A percentile compares a stretch with the other conserved stretches of the same genome.
These are phyloP conservation scores for Royoungia palumana DNA, from an alignment of 768 basidiomycete genomes.

Conservation along the genomic window DNA sequence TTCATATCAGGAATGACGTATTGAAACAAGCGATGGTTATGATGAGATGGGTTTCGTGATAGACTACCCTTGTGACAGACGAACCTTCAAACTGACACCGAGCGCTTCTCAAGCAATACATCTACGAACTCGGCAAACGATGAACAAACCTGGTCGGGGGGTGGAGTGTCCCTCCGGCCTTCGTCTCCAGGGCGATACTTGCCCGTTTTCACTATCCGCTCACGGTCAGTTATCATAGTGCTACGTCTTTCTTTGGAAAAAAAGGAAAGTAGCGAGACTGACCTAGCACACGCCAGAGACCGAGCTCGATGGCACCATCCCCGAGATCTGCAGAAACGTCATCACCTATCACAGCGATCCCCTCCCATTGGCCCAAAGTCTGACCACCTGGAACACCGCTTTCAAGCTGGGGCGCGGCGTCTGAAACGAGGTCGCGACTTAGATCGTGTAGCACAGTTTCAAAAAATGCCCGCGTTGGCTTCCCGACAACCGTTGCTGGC, in stretches of 20 bases:
- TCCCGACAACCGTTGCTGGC: slow-evolving; percentile 57
- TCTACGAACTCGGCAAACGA: slow-evolving; percentile 56
- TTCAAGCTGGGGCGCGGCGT: not conserved
- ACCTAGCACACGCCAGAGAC: slow-evolving; percentile 64
- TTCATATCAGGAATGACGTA: too few species aligned
- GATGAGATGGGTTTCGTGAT: too few species aligned
- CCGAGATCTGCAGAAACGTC: slow-evolving; percentile 65
- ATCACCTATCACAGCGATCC: slow-evolving; percentile 58
- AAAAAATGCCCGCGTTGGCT: slow-evolving; percentile 60
- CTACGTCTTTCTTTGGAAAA: too few species aligned
- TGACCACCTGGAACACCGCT: too few species aligned
- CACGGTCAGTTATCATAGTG: not conserved
- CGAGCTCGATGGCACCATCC: slow-evolving; percentile 55
- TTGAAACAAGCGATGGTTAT: too few species aligned
- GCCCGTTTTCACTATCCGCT: slow-evolving; percentile 54
- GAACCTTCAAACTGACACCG: not conserved
- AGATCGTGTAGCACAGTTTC: slow-evolving; percentile 51
- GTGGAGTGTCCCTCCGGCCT: slow-evolving; percentile 29
- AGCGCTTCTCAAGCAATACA: slow-evolving; percentile 28
- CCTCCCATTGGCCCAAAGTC: slow-evolving; percentile 5
- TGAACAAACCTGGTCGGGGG: slow-evolving; percentile 53
- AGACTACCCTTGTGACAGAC: too few species aligned
- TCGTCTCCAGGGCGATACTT: slow-evolving; percentile 68
- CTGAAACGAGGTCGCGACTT: slow-evolving; percentile 13
- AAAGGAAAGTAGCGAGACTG: slow-evolving; percentile 12